A percentile compares a stretch with the other conserved stretches of the same genome.
Conservation (phyloP, 129 eudicot species). For the Rutidosis leptorrhynchoides region DNA sequence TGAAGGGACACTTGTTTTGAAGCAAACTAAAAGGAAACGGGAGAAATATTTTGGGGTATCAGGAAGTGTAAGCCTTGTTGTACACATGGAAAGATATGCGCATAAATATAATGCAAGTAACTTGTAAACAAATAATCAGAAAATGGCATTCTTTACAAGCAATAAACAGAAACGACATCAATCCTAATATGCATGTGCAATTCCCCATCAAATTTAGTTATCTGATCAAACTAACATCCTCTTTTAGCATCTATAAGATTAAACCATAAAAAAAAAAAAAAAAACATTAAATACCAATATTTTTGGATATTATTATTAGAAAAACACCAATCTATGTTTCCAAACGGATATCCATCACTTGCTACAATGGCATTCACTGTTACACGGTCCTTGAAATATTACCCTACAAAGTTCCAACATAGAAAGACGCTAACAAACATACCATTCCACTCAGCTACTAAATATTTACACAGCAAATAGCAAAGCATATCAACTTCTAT, state of each 20-base stretch:
- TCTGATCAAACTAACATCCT: constrained; percentile 4
- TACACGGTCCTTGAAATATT: too few relatives aligned
- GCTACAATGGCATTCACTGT: constrained; percentile 11
- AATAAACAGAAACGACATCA: constrained; percentile 8
- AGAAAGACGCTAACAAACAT: background rate
- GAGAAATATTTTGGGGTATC: background rate
- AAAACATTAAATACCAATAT: constrained; percentile 8
- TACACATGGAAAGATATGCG: constrained; percentile 10
- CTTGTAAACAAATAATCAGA: constrained; percentile 1
- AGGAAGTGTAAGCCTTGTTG: constrained; percentile 5
- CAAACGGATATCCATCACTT: background rate
- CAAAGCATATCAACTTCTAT: background rate
- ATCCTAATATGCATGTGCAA: background rate
- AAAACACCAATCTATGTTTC: background rate
- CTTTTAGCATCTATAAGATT: background rate
- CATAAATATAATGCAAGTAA: constrained; percentile 12
- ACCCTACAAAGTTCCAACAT: background rate
- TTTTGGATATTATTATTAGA: background rate
- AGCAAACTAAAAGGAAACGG: background rate
- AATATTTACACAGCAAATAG: constrained; percentile 17
- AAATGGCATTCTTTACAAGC: background rate
- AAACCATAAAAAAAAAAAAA: constrained; percentile 6
- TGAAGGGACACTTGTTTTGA: constrained; percentile 8
- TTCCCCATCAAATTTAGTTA: background rate
- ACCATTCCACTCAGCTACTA: constrained; percentile 13